phyloP scores from a whole-genome alignment of 176 grass and related monocot genomes.

The Oryza brachyantha region DNA sequence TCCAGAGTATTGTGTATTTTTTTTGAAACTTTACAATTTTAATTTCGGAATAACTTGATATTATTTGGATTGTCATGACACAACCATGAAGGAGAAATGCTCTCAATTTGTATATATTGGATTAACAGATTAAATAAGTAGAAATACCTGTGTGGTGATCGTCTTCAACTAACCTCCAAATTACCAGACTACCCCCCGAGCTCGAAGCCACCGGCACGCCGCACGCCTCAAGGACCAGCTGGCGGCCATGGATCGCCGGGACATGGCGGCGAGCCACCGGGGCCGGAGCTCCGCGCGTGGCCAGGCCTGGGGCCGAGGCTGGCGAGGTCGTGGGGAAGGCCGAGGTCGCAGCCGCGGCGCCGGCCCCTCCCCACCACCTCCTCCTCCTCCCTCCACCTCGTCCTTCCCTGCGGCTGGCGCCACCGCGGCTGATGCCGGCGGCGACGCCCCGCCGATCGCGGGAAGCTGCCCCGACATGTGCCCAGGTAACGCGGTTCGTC shows the following conservation, averaged over 20 bases:
- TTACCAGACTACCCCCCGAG: background rate
- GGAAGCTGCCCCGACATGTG: conserved; percentile 92
- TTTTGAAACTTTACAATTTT: too few species aligned
- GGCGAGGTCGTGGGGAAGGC: conserved; percentile 14
- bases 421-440: background rate
- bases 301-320: conserved; percentile 10
- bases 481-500: conserved; percentile 47
- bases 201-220: background rate
- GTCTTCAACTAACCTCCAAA: background rate
- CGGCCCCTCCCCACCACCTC: conserved; percentile 18
- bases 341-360: background rate
- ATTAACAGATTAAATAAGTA: too few species aligned
- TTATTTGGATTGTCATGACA: too few species aligned
- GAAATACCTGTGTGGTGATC: too few species aligned
- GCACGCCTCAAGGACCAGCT: background rate
- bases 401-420: background rate
- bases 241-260: conserved; percentile 31
- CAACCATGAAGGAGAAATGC: too few species aligned
- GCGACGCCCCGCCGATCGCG: conserved; percentile 32
- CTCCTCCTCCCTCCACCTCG: conserved; percentile 13
- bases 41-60: too few species aligned
- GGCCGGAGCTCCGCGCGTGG: conserved; percentile 18
- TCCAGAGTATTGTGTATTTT: too few species aligned
- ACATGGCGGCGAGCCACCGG: conserved; percentile 7
- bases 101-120: too few species aligned